phyloP scores from a whole-genome alignment of 305 asterid species.

The Ilex paraguariensis region DNA sequence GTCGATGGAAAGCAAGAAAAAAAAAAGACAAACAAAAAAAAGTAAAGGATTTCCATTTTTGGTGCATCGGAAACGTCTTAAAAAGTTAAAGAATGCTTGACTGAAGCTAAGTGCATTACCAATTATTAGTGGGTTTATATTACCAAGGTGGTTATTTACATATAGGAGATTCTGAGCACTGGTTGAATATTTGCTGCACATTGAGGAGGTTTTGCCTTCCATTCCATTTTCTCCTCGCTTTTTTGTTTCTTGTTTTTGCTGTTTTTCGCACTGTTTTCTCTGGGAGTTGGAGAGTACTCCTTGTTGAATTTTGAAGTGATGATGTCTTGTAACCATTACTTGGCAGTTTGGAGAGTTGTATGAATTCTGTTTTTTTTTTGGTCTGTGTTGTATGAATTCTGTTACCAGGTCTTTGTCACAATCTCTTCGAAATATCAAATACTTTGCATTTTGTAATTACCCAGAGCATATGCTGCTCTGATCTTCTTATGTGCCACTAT shows the following conservation, averaged over 20 bases:
- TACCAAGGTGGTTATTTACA: conserved; percentile 23
- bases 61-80: conserved; percentile 33
- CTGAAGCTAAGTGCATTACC: conserved; percentile 29
- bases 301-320: too few species aligned
- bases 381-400: too few species aligned
- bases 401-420: too few species aligned
- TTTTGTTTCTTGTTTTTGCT: conserved; percentile 27
- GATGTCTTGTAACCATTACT: too few species aligned
- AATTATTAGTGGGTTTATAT: conserved; percentile 57
- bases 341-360: too few species aligned
- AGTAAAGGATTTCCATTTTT: conserved; percentile 12
- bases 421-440: too few species aligned
- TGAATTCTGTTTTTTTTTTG: too few species aligned
- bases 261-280: conserved; percentile 29
- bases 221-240: conserved; percentile 23
- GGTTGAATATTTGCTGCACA: conserved; percentile 27
- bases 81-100: conserved; percentile 32
- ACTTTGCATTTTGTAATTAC: too few species aligned
- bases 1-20: conserved; percentile 32
- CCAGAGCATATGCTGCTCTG: too few species aligned
- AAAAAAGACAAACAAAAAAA: conserved; percentile 8
- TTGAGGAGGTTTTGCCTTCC: conserved; percentile 25
- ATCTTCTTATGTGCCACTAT: too few species aligned
- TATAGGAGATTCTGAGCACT: conserved; percentile 37
- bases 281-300: too few species aligned